A percentile compares a stretch with the other conserved stretches of the same genome.
Conservation (phyloP, 2,329 filamentous ascomycete genomes). For the Aspergillus luchuensis region DNA sequence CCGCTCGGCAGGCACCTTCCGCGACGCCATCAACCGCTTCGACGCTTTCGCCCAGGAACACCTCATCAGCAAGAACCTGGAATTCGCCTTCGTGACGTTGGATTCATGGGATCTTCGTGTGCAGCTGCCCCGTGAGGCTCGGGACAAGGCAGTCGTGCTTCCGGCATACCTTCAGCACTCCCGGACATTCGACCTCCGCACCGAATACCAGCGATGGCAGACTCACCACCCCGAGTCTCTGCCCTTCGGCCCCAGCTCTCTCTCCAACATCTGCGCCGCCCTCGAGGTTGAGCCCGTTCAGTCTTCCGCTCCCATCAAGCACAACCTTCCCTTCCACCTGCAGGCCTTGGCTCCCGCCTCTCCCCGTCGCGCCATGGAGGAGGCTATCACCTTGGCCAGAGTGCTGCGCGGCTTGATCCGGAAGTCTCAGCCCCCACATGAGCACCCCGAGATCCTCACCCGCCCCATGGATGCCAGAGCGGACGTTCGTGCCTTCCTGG, state of each 20-base stretch:
- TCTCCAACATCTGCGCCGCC: conserved; percentile 96
- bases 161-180: conserved; percentile 98
- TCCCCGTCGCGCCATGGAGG: conserved; percentile 94
- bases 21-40: conserved; percentile 93
- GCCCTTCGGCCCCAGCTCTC: conserved; percentile 90
- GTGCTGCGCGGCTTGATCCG: conserved; percentile 90
- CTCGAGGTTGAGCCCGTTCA: conserved; percentile 97
- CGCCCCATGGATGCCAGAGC: conserved; percentile 95
- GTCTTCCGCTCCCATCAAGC: conserved; percentile 96
- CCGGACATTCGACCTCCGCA: conserved; percentile 92
- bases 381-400: conserved; percentile 89
- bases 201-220: conserved; percentile 98
- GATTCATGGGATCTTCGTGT: conserved; percentile 98
- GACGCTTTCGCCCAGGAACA: conserved; percentile 92
- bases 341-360: conserved; percentile 95
- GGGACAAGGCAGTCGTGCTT: conserved; percentile 95
- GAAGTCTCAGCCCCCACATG: conserved; percentile 91
- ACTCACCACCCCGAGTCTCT: conserved; percentile 97
- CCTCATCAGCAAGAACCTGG: conserved; percentile 83
- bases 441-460: conserved; percentile 92
- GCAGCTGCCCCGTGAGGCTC: conserved; percentile 93
- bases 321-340: conserved; percentile 96
- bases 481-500: conserved; percentile 92
- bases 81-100: conserved; percentile 97
- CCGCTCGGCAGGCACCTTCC: conserved; percentile 93